These are phyloP conservation scores for Aspergillus novoparasiticus DNA, from an alignment of 2,329 filamentous ascomycete genomes.

Conservation along the genomic window DNA sequence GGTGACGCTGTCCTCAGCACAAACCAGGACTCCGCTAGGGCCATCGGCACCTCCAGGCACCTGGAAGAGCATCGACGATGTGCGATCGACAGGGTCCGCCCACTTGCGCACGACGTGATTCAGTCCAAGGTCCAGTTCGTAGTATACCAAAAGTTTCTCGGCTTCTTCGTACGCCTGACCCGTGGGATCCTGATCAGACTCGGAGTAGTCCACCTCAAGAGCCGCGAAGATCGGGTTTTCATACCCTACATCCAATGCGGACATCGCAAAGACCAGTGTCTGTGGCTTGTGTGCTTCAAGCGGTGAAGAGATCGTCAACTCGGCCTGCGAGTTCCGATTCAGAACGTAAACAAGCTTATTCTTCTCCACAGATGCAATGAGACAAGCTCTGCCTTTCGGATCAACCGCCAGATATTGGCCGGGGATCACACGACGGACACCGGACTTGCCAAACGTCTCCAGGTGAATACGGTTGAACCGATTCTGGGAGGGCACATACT, in stretches of 20 bases:
- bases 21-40: constrained; percentile 92
- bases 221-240: constrained; percentile 96
- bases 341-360: constrained; percentile 99
- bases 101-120: constrained; percentile 98
- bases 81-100: constrained; percentile 90
- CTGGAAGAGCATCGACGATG: constrained; percentile 87
- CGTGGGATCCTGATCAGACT: constrained; percentile 86
- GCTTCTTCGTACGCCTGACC: constrained; percentile 78
- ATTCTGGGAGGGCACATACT: constrained; percentile 85
- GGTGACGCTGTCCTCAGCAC: constrained; percentile 89
- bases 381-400: constrained; percentile 90
- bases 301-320: constrained; percentile 94
- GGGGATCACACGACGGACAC: constrained; percentile 87
- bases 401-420: constrained; percentile 96
- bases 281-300: constrained; percentile 94
- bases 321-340: constrained; percentile 90
- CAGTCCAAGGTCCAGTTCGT: constrained; percentile 92
- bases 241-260: constrained; percentile 91
- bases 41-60: constrained; percentile 93
- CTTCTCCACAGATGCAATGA: constrained; percentile 94
- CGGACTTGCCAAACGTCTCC: constrained; percentile 98
- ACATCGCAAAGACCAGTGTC: constrained; percentile 84
- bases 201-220: constrained; percentile 89
- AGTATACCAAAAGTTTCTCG: constrained; percentile 93
- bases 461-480: constrained; percentile 86